Evolutionary conservation across 2,329 filamentous ascomycete genomes (phyloP).

Genomic region (Fusarium vanettenii): DNA sequence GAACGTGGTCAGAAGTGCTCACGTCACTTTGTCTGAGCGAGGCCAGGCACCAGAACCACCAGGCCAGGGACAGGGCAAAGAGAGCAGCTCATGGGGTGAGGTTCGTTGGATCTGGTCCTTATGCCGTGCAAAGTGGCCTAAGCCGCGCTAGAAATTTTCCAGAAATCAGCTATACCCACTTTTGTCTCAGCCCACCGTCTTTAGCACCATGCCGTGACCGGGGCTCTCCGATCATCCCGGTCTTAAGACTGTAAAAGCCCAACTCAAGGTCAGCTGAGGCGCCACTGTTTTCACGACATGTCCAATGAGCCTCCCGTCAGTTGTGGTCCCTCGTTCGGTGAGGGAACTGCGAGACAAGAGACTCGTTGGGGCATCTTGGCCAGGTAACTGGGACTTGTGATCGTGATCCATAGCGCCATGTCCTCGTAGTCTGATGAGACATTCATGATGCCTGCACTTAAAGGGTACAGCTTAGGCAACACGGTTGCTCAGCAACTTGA

Average conservation of each 20-base stretch:
- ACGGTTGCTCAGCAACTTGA: background rate
- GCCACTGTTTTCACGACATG: slow-evolving; percentile 24
- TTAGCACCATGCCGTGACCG: slow-evolving; percentile 4
- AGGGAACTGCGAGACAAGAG: slow-evolving; percentile 13
- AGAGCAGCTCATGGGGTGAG: slow-evolving; percentile 31
- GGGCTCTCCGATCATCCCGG: slow-evolving; percentile 14
- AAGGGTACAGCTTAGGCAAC: background rate
- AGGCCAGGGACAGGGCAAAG: background rate
- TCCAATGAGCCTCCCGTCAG: slow-evolving; percentile 4
- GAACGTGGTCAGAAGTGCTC: background rate
- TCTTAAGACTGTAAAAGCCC: slow-evolving; percentile 9
- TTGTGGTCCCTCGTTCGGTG: background rate
- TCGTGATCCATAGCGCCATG: background rate
- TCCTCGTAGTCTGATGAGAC: background rate
- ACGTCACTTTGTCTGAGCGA: slow-evolving; percentile 12
- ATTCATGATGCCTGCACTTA: background rate
- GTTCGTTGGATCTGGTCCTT: slow-evolving; percentile 33
- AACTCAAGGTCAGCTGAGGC: slow-evolving; percentile 40
- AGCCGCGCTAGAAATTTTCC: slow-evolving; percentile 44
- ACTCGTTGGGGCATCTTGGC: background rate
- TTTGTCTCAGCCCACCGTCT: background rate
- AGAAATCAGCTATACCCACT: slow-evolving; percentile 34
- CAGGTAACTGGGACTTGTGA: background rate
- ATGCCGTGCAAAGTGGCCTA: slow-evolving; percentile 13
- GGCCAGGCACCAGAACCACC: background rate